These are phyloP conservation scores for Aspergillus sp. DNA, from an alignment of 2,329 filamentous ascomycete species.

Conservation along the genomic window DNA sequence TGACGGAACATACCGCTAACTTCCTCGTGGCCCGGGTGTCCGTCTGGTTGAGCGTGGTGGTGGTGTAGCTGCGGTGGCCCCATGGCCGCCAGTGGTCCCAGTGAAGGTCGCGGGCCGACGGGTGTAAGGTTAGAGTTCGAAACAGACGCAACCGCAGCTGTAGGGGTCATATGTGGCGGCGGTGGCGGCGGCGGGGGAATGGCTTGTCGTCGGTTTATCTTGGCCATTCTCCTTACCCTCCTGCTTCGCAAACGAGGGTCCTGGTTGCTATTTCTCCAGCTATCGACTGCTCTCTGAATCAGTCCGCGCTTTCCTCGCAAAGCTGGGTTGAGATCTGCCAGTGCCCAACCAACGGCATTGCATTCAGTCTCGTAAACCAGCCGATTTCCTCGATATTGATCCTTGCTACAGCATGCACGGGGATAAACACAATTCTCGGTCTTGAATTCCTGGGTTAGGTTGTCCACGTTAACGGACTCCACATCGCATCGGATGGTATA, in stretches of 20 bases:
- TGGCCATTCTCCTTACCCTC: slow-evolving; percentile 90
- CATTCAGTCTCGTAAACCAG: slow-evolving; percentile 97
- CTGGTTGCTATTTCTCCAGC: slow-evolving; percentile 98
- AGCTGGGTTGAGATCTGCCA: slow-evolving; percentile 88
- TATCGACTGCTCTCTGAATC: slow-evolving; percentile 95
- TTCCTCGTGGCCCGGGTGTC: slow-evolving; percentile 61
- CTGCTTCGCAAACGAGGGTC: slow-evolving; percentile 88
- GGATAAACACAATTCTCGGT: slow-evolving; percentile 98
- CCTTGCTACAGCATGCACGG: slow-evolving; percentile 88
- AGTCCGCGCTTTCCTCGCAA: slow-evolving; percentile 90
- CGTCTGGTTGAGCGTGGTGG: slow-evolving; percentile 70
- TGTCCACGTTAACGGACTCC: slow-evolving; percentile 90
- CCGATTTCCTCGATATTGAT: slow-evolving; percentile 94
- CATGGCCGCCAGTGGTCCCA: slow-evolving; percentile 68
- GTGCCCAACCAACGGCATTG: slow-evolving; percentile 98
- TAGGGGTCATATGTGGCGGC: slow-evolving; percentile 65
- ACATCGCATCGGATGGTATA: slow-evolving; percentile 98
- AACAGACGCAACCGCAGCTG: slow-evolving; percentile 60
- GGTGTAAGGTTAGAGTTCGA: slow-evolving; percentile 60
- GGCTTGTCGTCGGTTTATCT: slow-evolving; percentile 84
- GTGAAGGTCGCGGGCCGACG: slow-evolving; percentile 30
- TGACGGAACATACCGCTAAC: slow-evolving; percentile 98
- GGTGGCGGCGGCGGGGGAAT: slow-evolving; percentile 59
- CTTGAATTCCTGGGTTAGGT: slow-evolving; percentile 85
- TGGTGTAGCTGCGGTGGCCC: slow-evolving; percentile 69